Evolutionary conservation across 1,139 yeast genomes (phyloP).

Genomic region (Diutina siamensis): DNA sequence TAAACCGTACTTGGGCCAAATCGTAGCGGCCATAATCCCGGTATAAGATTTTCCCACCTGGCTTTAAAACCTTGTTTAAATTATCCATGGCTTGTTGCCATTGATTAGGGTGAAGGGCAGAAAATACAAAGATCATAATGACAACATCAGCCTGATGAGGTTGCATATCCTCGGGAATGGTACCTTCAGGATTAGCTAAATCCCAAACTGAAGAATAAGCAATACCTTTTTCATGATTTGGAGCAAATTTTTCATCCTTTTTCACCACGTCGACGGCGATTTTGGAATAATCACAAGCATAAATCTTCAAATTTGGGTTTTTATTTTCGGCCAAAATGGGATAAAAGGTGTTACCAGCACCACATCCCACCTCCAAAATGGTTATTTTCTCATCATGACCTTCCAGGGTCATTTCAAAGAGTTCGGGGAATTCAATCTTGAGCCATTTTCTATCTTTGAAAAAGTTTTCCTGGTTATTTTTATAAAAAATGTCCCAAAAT

Average conservation of each 20-base stretch:
- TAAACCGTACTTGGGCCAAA: constrained; percentile 88
- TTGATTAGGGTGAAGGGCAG: constrained; percentile 86
- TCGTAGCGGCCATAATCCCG: constrained; percentile 96
- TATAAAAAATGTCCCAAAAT: constrained; percentile 92
- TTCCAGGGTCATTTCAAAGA: constrained; percentile 64
- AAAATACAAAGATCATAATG: constrained; percentile 87
- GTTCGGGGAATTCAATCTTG: constrained; percentile 81
- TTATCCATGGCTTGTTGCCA: constrained; percentile 77
- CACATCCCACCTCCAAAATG: constrained; percentile 92
- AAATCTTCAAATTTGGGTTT: constrained; percentile 61
- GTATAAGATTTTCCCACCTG: constrained; percentile 83
- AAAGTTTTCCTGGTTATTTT: constrained; percentile 82
- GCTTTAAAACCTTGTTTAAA: constrained; percentile 63
- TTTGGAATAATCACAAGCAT: constrained; percentile 85
- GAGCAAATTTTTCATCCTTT: constrained; percentile 45
- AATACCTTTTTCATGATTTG: constrained; percentile 31
- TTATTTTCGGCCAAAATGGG: constrained; percentile 77
- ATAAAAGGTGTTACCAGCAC: constrained; percentile 94
- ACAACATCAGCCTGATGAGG: constrained; percentile 80
- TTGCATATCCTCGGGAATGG: constrained; percentile 74
- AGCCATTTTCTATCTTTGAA: constrained; percentile 96
- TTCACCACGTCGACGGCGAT: constrained; percentile 83
- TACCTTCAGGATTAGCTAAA: constrained; percentile 64
- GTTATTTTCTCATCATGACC: constrained; percentile 56
- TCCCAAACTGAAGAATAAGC: constrained; percentile 95